phyloP scores from a whole-genome alignment of 2,329 filamentous ascomycete species.

The Nemania diffusa region DNA sequence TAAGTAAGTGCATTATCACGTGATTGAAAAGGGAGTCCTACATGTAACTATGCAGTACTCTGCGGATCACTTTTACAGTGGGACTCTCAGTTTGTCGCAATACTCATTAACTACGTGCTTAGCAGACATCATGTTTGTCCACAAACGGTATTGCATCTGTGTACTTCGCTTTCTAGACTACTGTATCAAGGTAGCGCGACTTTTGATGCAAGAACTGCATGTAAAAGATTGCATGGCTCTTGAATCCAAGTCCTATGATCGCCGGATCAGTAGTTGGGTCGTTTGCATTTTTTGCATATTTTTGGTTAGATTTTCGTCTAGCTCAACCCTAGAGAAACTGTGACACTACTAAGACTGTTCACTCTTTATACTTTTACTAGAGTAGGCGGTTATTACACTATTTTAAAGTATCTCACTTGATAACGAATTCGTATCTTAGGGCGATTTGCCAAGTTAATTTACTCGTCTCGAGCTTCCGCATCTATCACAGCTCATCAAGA shows the following conservation, averaged over 20 bases:
- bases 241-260: no score
- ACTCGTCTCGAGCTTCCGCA: slow-evolving; percentile 30
- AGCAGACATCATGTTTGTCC: not conserved
- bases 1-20: not conserved
- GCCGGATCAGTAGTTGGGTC: no score
- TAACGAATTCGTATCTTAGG: slow-evolving; percentile 1
- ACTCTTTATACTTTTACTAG: not conserved
- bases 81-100: not conserved
- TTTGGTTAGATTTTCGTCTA: no score
- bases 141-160: no score
- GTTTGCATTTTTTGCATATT: no score
- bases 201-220: no score
- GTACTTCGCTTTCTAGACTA: no score
- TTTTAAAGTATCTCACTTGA: slow-evolving; percentile 21
- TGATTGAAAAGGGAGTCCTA: not conserved
- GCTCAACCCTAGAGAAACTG: slow-evolving; percentile 14
- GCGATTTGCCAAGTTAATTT: not conserved
- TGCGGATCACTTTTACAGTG: no score
- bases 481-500: slow-evolving; percentile 30
- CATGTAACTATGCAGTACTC: no score
- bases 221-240: no score
- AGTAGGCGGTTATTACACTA: not conserved
- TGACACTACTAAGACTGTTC: slow-evolving; percentile 5
- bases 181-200: no score
- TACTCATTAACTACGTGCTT: not conserved